phyloP scores from a whole-genome alignment of 441 rosid species.

The Brassica balearica region DNA sequence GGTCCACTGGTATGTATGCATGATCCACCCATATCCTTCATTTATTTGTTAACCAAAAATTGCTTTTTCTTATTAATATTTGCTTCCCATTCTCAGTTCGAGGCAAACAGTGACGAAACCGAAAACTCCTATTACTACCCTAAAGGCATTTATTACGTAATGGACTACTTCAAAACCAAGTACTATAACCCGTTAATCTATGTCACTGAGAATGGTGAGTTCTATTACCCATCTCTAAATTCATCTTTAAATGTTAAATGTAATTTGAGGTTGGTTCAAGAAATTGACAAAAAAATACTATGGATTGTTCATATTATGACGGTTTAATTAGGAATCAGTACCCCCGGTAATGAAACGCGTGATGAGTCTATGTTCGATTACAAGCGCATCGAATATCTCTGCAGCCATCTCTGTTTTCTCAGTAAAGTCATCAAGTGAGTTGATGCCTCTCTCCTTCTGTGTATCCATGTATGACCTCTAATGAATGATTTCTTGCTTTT shows the following conservation, averaged over 20 bases:
- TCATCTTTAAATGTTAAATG: not conserved
- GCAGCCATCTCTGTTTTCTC: conserved; percentile 42
- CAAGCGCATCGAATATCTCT: conserved; percentile 30
- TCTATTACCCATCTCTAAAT: not conserved
- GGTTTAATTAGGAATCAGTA: conserved; percentile 21
- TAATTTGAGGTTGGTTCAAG: not conserved
- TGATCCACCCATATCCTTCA: not conserved
- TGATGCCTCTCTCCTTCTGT: not conserved
- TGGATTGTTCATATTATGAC: conserved; percentile 3
- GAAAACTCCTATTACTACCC: not conserved
- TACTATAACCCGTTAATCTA: not conserved
- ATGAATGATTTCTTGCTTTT: not conserved
- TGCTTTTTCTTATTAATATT: not conserved
- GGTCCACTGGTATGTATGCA: conserved; percentile 32
- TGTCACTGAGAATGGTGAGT: conserved; percentile 25
- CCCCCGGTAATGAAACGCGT: not conserved
- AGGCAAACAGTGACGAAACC: not conserved
- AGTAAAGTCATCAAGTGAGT: conserved; percentile 37
- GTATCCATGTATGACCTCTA: not conserved
- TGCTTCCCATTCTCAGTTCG: not conserved
- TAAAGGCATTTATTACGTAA: conserved; percentile 2
- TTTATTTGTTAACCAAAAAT: not conserved
- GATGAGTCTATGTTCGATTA: not conserved
- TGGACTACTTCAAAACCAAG: conserved; percentile 4
- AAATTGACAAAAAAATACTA: conserved; percentile 4